Evolutionary conservation across 495 filamentous ascomycete species (phyloP), one percentile per base, ranked within the genome.

Genomic region (Aspergillus steynii): DNA sequence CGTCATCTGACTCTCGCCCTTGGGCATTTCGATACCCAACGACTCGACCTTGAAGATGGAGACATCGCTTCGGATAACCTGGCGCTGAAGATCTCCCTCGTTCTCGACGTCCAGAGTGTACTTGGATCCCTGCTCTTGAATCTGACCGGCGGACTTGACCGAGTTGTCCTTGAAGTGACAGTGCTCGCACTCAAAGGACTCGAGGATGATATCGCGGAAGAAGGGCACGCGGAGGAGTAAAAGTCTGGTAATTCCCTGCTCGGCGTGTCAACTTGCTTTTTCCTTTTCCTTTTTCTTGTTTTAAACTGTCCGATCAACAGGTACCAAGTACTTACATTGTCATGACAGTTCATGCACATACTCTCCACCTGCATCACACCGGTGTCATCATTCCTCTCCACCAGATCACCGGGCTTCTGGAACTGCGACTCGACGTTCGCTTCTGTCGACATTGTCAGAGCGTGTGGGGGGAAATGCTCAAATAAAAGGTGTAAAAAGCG

Each of bases 121-220:
- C 61, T 85, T 87, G n/a, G 81, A 79, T 29, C 96, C 95, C 57
- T 89, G 89, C 70, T 92, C 88, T 75, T 97, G 95, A 62, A 97
- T 95, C 64, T 90, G 85, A 37, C 90, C 90, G 9, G 95, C 95
- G 7, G 92, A 86, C 70, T 97, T 93, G 59, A 98, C 87, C 68
- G 96, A 91, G 71, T 92, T 93, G 79, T 97, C 94, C 58, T 85
- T 82, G 74, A 96, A 91, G 70, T 86, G 75, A 78, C 95, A 99
- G 70, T 96, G 84, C 1, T 88, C 83, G 77, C 95, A 99, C 61
- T 85, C 85, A 79, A 99, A 99, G 51, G 93, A 97, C 86, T 96
- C 96, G 64, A 99, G 84, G 62, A 99, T 91, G 61, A 98, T 86
- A 71, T 99, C 95, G 69, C 91, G 90, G 83, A 99, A 98, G 80